A percentile compares a stretch with the other conserved stretches of the same genome.
These are phyloP conservation scores for Candida insectorum DNA, from an alignment of 805 yeast genomes.

Conservation along the genomic window DNA sequence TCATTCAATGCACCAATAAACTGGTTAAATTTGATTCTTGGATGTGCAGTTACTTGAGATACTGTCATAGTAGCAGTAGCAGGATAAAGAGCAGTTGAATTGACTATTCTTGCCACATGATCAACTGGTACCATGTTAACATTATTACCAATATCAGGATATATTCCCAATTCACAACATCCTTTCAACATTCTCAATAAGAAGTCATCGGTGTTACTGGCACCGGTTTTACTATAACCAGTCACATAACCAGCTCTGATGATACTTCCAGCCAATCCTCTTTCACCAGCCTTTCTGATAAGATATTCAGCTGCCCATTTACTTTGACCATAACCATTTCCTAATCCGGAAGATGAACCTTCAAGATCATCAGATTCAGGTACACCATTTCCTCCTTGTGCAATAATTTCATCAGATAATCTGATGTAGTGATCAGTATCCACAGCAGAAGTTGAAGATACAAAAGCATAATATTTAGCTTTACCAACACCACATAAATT, in stretches of 20 bases:
- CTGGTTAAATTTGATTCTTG: conserved; percentile 77
- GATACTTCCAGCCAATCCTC: conserved; percentile 85
- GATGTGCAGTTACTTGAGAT: conserved; percentile 97
- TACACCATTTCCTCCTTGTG: conserved; percentile 68
- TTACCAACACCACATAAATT: conserved; percentile 74
- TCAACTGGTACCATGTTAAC: conserved; percentile 98
- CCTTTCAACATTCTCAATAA: conserved; percentile 93
- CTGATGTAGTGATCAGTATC: conserved; percentile 81
- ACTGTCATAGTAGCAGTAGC: conserved; percentile 60
- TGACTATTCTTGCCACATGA: conserved; percentile 90
- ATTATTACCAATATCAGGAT: conserved; percentile 81
- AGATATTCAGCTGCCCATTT: conserved; percentile 97
- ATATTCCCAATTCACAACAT: conserved; percentile 78
- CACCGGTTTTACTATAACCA: conserved; percentile 80
- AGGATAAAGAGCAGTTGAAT: conserved; percentile 78
- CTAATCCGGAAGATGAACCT: conserved; percentile 80
- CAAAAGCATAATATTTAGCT: conserved; percentile 84
- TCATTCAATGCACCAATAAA: conserved; percentile 61
- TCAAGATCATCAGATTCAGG: conserved; percentile 77
- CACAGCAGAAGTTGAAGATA: conserved; percentile 90
- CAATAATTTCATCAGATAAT: conserved; percentile 65
- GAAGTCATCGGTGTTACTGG: conserved; percentile 96
- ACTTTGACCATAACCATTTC: conserved; percentile 94
- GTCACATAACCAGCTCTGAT: conserved; percentile 96
- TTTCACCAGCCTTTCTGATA: conserved; percentile 80